phyloP scores from a whole-genome alignment of 2,329 filamentous ascomycete species.

The Ceratocystis variospora region DNA sequence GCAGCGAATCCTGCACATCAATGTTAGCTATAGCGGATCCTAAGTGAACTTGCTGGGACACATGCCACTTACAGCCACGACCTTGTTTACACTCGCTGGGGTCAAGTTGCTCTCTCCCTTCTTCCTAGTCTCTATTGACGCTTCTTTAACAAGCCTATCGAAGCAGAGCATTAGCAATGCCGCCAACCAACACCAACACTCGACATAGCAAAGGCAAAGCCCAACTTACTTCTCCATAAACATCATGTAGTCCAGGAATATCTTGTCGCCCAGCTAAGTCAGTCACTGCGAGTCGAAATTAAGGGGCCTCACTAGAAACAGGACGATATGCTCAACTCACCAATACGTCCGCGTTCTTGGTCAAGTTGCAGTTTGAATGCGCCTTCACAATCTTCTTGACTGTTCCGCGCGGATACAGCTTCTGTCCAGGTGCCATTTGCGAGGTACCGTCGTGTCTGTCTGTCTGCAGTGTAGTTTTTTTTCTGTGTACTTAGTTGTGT shows the following conservation, averaged over 20 bases:
- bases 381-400: conserved; percentile 85
- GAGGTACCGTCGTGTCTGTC: neutral
- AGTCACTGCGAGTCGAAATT: neutral
- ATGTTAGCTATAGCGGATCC: neutral
- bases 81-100: conserved; percentile 63
- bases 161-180: neutral
- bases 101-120: conserved; percentile 59
- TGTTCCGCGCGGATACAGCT: conserved; percentile 69
- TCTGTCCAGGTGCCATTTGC: conserved; percentile 49
- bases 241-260: conserved; percentile 71
- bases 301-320: neutral
- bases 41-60: neutral
- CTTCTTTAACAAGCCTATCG: conserved; percentile 61
- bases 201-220: neutral
- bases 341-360: conserved; percentile 75
- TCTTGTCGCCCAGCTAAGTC: conserved; percentile 36
- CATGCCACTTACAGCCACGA: conserved; percentile 48
- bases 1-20: conserved; percentile 42
- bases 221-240: conserved; percentile 53
- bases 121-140: conserved; percentile 60
- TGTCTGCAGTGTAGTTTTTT: too few species aligned
- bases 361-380: conserved; percentile 64
- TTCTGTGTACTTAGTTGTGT: neutral
- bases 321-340: conserved; percentile 31
- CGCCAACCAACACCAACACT: neutral